Percentiles rank a stretch among this genome's conserved stretches.
phyloP scores from a whole-genome alignment of 1,284 basidiomycete species.

The Cryptococcus sp. region DNA sequence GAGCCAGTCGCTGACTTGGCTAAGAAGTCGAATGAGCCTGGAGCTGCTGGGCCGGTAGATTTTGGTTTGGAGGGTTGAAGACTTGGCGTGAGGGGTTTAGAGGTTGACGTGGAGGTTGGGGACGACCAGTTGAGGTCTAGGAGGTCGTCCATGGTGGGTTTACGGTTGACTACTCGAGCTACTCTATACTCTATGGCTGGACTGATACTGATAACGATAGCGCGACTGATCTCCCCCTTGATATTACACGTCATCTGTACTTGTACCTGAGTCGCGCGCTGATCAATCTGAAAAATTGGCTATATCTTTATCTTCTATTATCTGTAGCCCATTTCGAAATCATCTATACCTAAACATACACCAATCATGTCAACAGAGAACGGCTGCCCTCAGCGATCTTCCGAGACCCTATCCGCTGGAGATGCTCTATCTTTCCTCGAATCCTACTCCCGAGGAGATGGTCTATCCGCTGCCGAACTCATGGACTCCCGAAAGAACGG shows the following conservation, averaged over 20 bases:
- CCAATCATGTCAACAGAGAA: not conserved
- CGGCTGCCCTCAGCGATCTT: constrained; percentile 1
- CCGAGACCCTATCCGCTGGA: constrained; percentile 23
- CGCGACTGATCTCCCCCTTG: too few species aligned
- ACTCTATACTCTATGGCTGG: too few species aligned
- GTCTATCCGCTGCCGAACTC: constrained; percentile 77
- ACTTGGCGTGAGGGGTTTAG: not conserved
- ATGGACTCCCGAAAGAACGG: constrained; percentile 87
- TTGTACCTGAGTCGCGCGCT: not conserved
- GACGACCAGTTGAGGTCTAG: constrained; percentile 50
- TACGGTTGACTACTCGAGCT: too few species aligned
- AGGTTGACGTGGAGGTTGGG: constrained; percentile 2
- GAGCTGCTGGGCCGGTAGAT: constrained; percentile 2
- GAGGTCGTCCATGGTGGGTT: constrained; percentile 50
- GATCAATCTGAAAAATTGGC: not conserved
- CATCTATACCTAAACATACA: not conserved
- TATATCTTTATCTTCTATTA: not conserved
- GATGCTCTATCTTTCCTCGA: constrained; percentile 68
- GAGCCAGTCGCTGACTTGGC: constrained; percentile 7
- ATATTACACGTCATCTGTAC: not conserved
- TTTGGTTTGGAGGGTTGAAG: constrained; percentile 5
- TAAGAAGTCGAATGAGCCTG: constrained; percentile 4
- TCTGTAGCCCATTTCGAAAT: not conserved
- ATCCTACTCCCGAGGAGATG: constrained; percentile 73
- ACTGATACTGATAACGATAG: too few species aligned